A percentile compares a stretch with the other conserved stretches of the same genome.
Conservation (phyloP, 2,329 filamentous ascomycete genomes). For the Delphinella strobiligena region DNA sequence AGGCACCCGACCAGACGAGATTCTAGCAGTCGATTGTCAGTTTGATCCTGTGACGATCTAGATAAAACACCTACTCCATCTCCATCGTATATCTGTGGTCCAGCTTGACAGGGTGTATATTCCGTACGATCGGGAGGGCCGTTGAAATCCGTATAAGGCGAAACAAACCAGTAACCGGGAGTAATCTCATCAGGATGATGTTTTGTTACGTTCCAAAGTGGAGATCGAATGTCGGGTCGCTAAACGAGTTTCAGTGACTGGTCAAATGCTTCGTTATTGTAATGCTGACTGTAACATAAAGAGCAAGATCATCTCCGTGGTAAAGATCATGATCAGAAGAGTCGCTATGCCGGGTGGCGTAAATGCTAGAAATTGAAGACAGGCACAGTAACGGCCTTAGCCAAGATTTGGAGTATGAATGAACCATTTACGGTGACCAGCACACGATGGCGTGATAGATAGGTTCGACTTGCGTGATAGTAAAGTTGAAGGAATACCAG, state of each 20-base stretch:
- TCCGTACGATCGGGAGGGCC: not conserved
- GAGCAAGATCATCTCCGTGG: slow-evolving; percentile 1
- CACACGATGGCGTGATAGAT: no score
- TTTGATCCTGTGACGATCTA: not conserved
- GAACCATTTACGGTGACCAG: no score
- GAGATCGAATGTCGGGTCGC: slow-evolving; percentile 5
- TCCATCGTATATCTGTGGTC: slow-evolving; percentile 4
- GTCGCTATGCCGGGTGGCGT: not conserved
- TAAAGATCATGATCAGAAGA: not conserved
- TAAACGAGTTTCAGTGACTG: not conserved
- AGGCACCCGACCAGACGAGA: slow-evolving; percentile 5
- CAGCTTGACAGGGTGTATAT: slow-evolving; percentile 1
- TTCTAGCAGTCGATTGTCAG: not conserved
- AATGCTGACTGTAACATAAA: not conserved
- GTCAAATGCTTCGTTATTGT: not conserved
- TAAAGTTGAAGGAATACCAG: no score
- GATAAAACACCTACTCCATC: not conserved
- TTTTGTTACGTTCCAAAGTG: slow-evolving; percentile 2
- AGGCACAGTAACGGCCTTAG: not conserved
- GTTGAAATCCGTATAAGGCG: not conserved
- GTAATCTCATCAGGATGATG: not conserved
- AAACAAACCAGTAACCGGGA: slow-evolving; percentile 2
- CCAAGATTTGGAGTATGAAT: no score
- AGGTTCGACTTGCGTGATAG: no score
- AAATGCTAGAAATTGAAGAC: not conserved